Percentiles rank a stretch among this genome's conserved stretches.
phyloP scores from a whole-genome alignment of 202 grass and related monocot species.

The Panicum hallii region DNA sequence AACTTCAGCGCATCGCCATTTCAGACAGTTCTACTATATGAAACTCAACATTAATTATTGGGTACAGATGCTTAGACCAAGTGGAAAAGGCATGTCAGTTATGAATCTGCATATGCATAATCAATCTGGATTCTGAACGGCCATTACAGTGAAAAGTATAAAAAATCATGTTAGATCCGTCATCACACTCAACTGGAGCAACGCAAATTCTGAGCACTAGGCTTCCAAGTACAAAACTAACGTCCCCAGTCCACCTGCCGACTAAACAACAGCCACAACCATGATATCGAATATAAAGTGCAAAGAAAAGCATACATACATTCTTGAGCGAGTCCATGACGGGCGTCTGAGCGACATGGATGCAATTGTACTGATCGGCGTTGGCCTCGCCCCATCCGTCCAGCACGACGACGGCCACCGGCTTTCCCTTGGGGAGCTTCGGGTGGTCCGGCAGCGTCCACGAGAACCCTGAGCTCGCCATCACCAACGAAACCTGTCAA shows the following conservation, averaged over 20 bases:
- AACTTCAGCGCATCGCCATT: background rate
- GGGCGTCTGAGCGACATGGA: conserved; percentile 90
- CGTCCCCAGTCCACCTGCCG: background rate
- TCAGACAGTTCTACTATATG: background rate
- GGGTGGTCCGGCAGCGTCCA: conserved; percentile 87
- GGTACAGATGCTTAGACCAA: background rate
- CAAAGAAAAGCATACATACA: conserved; percentile 43
- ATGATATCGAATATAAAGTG: background rate
- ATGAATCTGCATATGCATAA: background rate
- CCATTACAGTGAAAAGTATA: background rate
- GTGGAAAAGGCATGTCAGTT: background rate
- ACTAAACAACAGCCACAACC: background rate
- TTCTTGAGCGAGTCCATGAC: conserved; percentile 96
- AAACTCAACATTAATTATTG: background rate
- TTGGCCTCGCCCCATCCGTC: conserved; percentile 99
- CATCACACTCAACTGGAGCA: background rate
- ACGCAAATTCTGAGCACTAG: background rate
- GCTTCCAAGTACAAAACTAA: background rate
- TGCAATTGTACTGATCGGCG: conserved; percentile 96
- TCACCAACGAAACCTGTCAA: conserved; percentile 47
- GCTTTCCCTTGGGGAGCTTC: conserved; percentile 87
- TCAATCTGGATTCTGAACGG: background rate
- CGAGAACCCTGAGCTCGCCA: conserved; percentile 60
- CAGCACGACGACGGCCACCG: conserved; percentile 81
- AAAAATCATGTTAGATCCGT: conserved; percentile 18